Percentiles rank a stretch among this genome's conserved stretches.
Evolutionary conservation across 1,139 yeast species (phyloP).

Genomic region (Diutina siamensis): DNA sequence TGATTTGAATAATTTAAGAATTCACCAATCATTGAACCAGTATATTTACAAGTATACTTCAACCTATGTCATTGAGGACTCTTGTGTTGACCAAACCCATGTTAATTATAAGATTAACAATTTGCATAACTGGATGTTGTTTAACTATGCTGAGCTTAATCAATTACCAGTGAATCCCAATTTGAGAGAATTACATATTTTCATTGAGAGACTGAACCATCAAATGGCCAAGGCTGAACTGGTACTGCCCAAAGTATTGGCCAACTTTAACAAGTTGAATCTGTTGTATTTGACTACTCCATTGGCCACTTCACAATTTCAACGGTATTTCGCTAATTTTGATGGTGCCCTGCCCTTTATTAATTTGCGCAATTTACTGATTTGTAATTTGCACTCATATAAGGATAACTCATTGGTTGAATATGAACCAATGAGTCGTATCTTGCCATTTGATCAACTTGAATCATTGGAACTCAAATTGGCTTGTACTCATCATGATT

Average conservation of each 20-base stretch:
- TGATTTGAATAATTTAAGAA: conserved; percentile 15
- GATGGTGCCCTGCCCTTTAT: conserved; percentile 7
- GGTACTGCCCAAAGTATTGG: conserved; percentile 7
- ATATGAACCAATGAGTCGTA: conserved; percentile 10
- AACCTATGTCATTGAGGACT: conserved; percentile 11
- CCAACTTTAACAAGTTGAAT: conserved; percentile 9
- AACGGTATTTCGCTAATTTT: conserved; percentile 8
- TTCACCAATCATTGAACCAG: conserved; percentile 13
- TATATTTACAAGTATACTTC: conserved; percentile 11
- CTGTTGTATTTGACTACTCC: conserved; percentile 16
- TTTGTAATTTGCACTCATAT: conserved; percentile 14
- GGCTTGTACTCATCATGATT: conserved; percentile 16
- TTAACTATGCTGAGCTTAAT: conserved; percentile 14
- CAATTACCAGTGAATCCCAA: conserved; percentile 14
- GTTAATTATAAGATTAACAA: conserved; percentile 11
- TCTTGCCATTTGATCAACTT: conserved; percentile 12
- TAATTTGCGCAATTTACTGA: conserved; percentile 12
- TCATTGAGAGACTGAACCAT: conserved; percentile 11
- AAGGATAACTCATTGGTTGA: conserved; percentile 11
- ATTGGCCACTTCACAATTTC: conserved; percentile 12
- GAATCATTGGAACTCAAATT: conserved; percentile 16
- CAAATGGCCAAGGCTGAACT: neutral
- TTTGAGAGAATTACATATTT: conserved; percentile 14
- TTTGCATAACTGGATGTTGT: conserved; percentile 16
- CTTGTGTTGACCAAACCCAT: conserved; percentile 7